These are phyloP conservation scores for Zasmidium angulare DNA, from an alignment of 2,329 filamentous ascomycete genomes.

Conservation along the genomic window DNA sequence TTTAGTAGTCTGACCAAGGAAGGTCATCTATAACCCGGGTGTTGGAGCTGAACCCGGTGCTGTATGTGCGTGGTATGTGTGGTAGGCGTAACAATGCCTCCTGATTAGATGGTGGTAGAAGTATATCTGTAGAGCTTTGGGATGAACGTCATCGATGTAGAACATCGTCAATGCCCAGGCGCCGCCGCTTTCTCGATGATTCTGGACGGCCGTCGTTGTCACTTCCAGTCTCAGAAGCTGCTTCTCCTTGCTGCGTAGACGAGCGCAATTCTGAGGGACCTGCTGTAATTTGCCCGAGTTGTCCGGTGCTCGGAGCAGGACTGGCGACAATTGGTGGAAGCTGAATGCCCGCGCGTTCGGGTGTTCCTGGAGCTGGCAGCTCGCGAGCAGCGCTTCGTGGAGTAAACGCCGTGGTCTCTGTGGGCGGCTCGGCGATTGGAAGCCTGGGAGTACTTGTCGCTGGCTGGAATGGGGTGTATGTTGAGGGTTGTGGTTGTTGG, in stretches of 20 bases:
- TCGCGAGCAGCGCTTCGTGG: conserved; percentile 19
- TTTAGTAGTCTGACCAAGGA: neutral
- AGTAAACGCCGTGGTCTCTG: conserved; percentile 26
- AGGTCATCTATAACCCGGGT: neutral
- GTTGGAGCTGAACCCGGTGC: neutral
- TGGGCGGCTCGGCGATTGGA: conserved; percentile 25
- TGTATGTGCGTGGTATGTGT: neutral
- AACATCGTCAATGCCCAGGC: conserved; percentile 35
- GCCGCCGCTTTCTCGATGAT: conserved; percentile 29
- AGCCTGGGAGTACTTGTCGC: conserved; percentile 16
- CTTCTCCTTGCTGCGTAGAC: conserved; percentile 7
- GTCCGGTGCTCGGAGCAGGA: conserved; percentile 8
- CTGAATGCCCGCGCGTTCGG: conserved; percentile 18
- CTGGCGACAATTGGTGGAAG: conserved; percentile 27
- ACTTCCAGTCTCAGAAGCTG: conserved; percentile 25
- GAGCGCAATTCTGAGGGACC: neutral
- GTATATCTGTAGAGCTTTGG: neutral
- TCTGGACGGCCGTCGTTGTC: conserved; percentile 15
- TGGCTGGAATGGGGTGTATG: conserved; percentile 4
- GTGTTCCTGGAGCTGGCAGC: conserved; percentile 6
- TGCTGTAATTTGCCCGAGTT: neutral
- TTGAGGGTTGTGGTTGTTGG: conserved; percentile 10
- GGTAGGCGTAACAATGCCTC: neutral
- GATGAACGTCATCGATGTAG: conserved; percentile 25
- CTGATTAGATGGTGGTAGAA: neutral